These are phyloP conservation scores for Entamoeba moshkovskii DNA, from an alignment of 208 protist species.

Conservation along the genomic window DNA sequence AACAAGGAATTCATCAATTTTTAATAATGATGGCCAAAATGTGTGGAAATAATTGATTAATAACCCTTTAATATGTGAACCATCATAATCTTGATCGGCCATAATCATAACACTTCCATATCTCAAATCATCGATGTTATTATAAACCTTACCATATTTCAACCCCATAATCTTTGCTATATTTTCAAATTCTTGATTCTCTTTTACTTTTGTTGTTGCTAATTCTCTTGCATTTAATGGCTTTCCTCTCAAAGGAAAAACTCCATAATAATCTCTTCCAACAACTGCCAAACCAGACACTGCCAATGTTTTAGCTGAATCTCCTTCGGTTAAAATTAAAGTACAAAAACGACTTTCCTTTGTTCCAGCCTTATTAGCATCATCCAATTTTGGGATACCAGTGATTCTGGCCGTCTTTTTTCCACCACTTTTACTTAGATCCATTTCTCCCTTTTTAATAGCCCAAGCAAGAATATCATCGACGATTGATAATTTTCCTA, in stretches of 20 bases:
- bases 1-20: constrained; percentile 79
- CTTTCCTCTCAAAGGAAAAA: constrained; percentile 96
- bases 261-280: constrained; percentile 93
- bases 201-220: constrained; percentile 66
- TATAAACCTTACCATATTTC: constrained; percentile 69
- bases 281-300: constrained; percentile 68
- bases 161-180: constrained; percentile 56
- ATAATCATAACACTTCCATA: constrained; percentile 99
- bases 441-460: background rate
- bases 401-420: constrained; percentile 51
- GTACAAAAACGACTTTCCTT: constrained; percentile 74
- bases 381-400: constrained; percentile 95
- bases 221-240: constrained; percentile 96
- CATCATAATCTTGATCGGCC: constrained; percentile 99
- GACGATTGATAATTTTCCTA: constrained; percentile 58
- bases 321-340: constrained; percentile 97
- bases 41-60: constrained; percentile 92
- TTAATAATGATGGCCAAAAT: constrained; percentile 91
- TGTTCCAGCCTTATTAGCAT: constrained; percentile 91
- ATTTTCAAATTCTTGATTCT: constrained; percentile 72
- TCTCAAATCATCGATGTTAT: constrained; percentile 63
- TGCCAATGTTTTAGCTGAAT: constrained; percentile 88
- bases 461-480: background rate
- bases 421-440: constrained; percentile 5
- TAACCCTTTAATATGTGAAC: constrained; percentile 99